These are phyloP conservation scores for Heterobasidion occidentale DNA, from an alignment of 1,284 basidiomycete species.

Conservation along the genomic window DNA sequence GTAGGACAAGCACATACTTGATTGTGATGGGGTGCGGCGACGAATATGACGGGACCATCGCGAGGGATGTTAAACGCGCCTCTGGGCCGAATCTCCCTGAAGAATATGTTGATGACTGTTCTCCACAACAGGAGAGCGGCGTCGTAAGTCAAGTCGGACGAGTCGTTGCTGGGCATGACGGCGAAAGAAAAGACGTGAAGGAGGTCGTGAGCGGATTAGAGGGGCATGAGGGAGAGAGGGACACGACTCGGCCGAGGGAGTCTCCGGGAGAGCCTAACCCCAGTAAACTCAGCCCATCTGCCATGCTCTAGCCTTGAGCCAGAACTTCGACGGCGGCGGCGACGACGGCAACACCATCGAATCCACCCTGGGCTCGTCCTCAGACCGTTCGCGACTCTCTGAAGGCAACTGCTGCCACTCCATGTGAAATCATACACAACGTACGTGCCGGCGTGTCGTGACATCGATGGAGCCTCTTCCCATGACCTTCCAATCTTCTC, in stretches of 20 bases:
- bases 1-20: constrained; percentile 43
- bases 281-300: background rate
- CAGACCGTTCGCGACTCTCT: too few species aligned
- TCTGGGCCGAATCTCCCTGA: constrained; percentile 91
- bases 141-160: constrained; percentile 43
- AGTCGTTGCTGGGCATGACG: constrained; percentile 10
- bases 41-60: constrained; percentile 93
- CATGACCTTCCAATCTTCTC: too few species aligned
- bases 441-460: too few species aligned
- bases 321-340: too few species aligned
- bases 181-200: constrained; percentile 9
- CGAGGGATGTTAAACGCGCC: constrained; percentile 93
- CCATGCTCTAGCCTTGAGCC: background rate
- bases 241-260: too few species aligned
- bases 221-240: background rate
- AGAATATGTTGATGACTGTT: constrained; percentile 90
- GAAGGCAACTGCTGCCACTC: too few species aligned
- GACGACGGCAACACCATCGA: too few species aligned
- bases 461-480: too few species aligned
- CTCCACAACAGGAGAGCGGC: constrained; percentile 72
- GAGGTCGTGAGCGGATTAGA: background rate
- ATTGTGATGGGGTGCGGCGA: constrained; percentile 94
- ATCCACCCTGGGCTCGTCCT: too few species aligned
- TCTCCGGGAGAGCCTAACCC: background rate
- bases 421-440: too few species aligned